Base-by-base conservation (phyloP, 495 filamentous ascomycete species). In the Penicillium pancosmium region DNA sequence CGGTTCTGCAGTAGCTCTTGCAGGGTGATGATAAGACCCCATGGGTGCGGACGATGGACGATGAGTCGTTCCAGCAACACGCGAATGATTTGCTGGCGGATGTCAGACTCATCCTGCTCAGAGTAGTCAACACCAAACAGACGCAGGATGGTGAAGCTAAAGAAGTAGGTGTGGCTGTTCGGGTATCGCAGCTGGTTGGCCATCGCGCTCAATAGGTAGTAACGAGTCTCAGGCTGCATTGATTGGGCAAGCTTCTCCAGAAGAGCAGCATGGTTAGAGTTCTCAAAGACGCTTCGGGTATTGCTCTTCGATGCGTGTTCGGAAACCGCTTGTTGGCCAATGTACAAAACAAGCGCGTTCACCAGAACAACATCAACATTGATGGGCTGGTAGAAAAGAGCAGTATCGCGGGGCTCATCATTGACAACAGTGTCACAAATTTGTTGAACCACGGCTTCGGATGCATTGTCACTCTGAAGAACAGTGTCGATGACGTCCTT, bases 21-120 rank as follows among this genome's bases (percentile, higher is more conserved):
- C 50, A 95, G 82, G 19, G 92, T 96, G 56, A 96, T 88, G 71
- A 97, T 90, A 41, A 98, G 73, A 15, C 94, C 94, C 94, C 94
- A 99, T 13, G 94, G 93, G 70, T 98, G 95, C 33, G 94, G 94
- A 69, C 93, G 91, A 71, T 90, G 91, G 16, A 92, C 91, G 51
- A 93, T 85, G 50, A 97, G 74, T 40, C 94, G 83, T 78, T 99
- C 94, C 5, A 97, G 73, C 44, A 98, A 75, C 44, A 97, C 86
- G 23, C 92, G 85, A 44, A 91, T 90, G 60, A 98, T 91, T 71
- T 95, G 90, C 73, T 98, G 88, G 31, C 92, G 88, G 51, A 97
- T 86, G 54, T 94, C 91, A 2, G 82, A 82, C 67, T 91, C 88
- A 65, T 92, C 88, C 34, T 87, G 84, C 68, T 95, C 91, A 47